Base-by-base conservation (phyloP, 2,329 filamentous ascomycete genomes). In the Aspergillus caelatus region DNA sequence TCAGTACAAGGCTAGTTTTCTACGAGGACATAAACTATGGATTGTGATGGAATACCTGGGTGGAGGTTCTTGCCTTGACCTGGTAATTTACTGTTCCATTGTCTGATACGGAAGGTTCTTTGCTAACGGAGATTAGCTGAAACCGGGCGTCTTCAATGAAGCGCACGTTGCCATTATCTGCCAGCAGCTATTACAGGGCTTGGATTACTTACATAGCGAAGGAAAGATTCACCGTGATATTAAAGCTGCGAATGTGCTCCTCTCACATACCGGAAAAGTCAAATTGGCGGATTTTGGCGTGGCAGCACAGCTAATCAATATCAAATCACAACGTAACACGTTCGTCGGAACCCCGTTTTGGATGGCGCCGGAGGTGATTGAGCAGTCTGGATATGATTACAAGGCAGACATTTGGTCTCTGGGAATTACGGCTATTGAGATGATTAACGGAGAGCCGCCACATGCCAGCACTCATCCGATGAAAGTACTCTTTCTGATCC, bases 11-110 rank as follows among this genome's bases (percentile, higher is more conserved):
- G 91, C 92, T 26, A 97, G 94, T 75, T 99, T 98, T 78, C 86
- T 98, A n/a, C 89, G 92, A 70, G 95, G 95, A 30, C 91, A 94
- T 77, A 99, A 98, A 81, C 83, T 99, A 83, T 99, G 95, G 95
- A 99, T 99, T 75, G 93, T 98, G 63, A 99, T 99, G 95, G 95
- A 99, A 79, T 99, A 91, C 75, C 83, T 99, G 12, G 95, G 95
- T 7, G 95, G 95, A 67, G 95, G 95, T 46, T 98, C 95, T 21
- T 97, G 95, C 77, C 85, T 97, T 68, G 95, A 99, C 77, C 79
- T 99, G 83, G 92, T 96, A 86, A 32, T 14, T 21, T 7, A 32
- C 8, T 2, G 3, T 11, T 34, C 9, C 21, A 62, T 60, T 64
- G 48, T 61, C 50, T 21, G 14, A n/a, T 21, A 5, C 16, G 11